Base-by-base conservation (phyloP, 2,329 filamentous ascomycete genomes). In the Westerdykella sp. region DNA sequence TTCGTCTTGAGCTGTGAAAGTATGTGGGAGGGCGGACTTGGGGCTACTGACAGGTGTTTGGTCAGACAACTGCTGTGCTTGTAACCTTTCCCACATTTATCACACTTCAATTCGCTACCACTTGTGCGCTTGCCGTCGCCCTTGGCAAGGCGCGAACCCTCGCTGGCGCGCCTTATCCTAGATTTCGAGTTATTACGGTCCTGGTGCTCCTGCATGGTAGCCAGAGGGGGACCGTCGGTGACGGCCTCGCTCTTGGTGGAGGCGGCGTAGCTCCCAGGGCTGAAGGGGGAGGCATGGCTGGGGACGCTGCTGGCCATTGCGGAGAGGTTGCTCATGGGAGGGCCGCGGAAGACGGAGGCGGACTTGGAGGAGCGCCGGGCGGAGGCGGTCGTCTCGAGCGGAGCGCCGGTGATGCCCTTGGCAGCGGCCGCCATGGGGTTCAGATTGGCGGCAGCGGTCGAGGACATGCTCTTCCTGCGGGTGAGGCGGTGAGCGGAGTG, bases 51-150 rank as follows among this genome's bases (percentile, higher is more conserved):
- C 93, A 96, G 85, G 83, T 98, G 93, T 81, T 97, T 98, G 69
- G 87, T 94, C 77, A 98, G 82, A 82, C 93, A 98, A 77, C 93
- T 97, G 82, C 90, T 95, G 79, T 98, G 93, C 83, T 98, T 98
- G 81, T 98, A 98, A 73, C 89, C 89, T 79, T 98, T 98, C 71
- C 91, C 91, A 76, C 93, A 98, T 72, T 90, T 91, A 67, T 95
- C 88, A 75, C 93, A 98, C 71, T 86, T 88, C 66, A 98, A 81
- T 69, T 97, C 91, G 62, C 83, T 81, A 62, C 83, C 80, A 72
- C 81, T 85, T 69, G 80, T 79, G 73, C 88, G 90, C 74, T 81
- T 83, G 55, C 79, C 77, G 60, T 91, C 86, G 56, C 85, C 83
- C 70, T 93, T 94, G 59, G 77, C 74, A 50, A 91, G 76, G 57